Evolutionary conservation across 805 yeast species (phyloP).

Genomic region (Candida nanaspora): DNA sequence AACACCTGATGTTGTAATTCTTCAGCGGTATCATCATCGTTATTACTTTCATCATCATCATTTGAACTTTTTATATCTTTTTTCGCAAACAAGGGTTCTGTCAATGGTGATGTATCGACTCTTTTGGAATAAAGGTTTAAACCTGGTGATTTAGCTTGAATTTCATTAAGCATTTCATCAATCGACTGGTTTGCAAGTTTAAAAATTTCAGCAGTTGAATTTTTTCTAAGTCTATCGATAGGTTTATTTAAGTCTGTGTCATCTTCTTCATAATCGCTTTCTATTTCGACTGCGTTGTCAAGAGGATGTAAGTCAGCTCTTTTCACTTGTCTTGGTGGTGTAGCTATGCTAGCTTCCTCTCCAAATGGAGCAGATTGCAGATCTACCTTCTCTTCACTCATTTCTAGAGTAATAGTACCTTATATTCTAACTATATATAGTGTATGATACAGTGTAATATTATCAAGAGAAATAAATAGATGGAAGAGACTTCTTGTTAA

Average conservation of each 20-base stretch:
- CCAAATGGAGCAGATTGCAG: too few species aligned
- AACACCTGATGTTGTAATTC: constrained; percentile 1
- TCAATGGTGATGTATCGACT: constrained; percentile 8
- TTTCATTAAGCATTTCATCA: constrained; percentile 30
- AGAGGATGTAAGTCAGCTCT: too few species aligned
- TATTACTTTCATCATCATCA: background rate
- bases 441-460: too few species aligned
- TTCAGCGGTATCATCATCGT: constrained; percentile 1
- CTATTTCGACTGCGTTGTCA: too few species aligned
- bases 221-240: background rate
- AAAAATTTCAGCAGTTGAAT: constrained; percentile 10
- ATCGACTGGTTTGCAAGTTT: constrained; percentile 28
- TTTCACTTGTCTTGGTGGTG: too few species aligned
- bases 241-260: background rate
- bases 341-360: too few species aligned
- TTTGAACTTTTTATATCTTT: constrained; percentile 1
- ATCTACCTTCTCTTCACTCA: too few species aligned
- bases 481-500: too few species aligned
- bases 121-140: background rate
- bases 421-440: too few species aligned
- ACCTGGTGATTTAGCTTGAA: constrained; percentile 11
- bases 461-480: too few species aligned
- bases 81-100: constrained; percentile 14
- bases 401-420: too few species aligned
- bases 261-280: background rate